phyloP scores from a whole-genome alignment of 176 grass and related monocot genomes.

The Juncus inflexus region DNA sequence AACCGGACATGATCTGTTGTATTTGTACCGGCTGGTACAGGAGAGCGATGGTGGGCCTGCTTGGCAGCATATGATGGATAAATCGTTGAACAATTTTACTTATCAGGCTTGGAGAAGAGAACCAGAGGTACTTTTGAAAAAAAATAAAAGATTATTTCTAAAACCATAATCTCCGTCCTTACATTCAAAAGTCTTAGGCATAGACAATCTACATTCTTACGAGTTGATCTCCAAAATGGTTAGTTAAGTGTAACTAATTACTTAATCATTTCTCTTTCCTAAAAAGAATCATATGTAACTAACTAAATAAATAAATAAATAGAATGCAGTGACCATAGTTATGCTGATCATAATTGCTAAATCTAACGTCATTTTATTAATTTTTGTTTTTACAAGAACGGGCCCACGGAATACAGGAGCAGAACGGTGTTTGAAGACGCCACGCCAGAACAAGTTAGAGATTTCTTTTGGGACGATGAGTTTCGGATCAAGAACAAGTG shows the following conservation, averaged over 20 bases:
- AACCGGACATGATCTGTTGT: conserved; percentile 54
- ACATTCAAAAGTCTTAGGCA: not conserved
- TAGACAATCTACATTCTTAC: not conserved
- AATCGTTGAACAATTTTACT: conserved; percentile 48
- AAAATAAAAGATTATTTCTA: not conserved
- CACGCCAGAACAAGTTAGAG: conserved; percentile 67
- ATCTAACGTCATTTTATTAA: conserved; percentile 10
- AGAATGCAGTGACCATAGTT: not conserved
- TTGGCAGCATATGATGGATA: conserved; percentile 90
- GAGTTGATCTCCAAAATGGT: no score
- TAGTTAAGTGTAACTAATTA: conserved; percentile 15
- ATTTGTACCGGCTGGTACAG: conserved; percentile 62
- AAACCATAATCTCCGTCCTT: not conserved
- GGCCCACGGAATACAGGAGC: conserved; percentile 63
- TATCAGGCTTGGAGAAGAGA: conserved; percentile 91
- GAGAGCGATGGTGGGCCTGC: conserved; percentile 60
- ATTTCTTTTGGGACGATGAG: conserved; percentile 79
- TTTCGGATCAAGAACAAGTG: conserved; percentile 86
- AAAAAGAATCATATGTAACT: not conserved
- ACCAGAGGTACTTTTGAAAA: conserved; percentile 35
- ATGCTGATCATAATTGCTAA: not conserved
- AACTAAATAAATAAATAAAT: not conserved
- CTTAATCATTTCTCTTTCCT: not conserved
- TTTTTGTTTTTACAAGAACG: conserved; percentile 32
- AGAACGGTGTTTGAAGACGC: conserved; percentile 69